phyloP scores from a whole-genome alignment of 2,329 filamentous ascomycete genomes.

The Raffaelea deltoideospora region DNA sequence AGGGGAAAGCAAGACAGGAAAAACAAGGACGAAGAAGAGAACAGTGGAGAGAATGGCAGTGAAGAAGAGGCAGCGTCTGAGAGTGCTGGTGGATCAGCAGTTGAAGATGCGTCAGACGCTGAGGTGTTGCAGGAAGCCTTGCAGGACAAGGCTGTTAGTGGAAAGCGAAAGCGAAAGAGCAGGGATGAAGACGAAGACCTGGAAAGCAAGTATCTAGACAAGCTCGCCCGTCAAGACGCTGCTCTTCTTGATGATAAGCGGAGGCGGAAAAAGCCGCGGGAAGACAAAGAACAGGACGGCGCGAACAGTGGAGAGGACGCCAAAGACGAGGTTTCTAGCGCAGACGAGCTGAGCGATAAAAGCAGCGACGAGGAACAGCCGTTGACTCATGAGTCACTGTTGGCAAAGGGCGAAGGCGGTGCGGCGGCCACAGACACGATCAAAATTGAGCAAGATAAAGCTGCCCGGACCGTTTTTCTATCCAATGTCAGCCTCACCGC shows the following conservation, averaged over 20 bases:
- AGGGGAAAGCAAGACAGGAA: slow-evolving; percentile 1
- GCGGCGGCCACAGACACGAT: slow-evolving; percentile 21
- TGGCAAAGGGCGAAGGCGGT: slow-evolving; percentile 16
- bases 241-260: no score
- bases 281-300: slow-evolving; percentile 15
- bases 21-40: slow-evolving; percentile 11
- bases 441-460: slow-evolving; percentile 35
- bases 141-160: no score
- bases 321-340: slow-evolving; percentile 9
- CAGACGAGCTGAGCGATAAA: no score
- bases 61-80: slow-evolving; percentile 19
- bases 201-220: slow-evolving; percentile 54
- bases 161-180: slow-evolving; percentile 49
- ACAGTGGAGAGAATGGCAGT: slow-evolving; percentile 13
- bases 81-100: no score
- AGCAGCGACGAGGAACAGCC: slow-evolving; percentile 24
- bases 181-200: slow-evolving; percentile 51
- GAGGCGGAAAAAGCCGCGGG: slow-evolving; percentile 35
- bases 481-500: slow-evolving; percentile 77
- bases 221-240: slow-evolving; percentile 37
- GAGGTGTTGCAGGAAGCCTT: slow-evolving; percentile 10
- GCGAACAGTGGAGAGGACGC: slow-evolving; percentile 17
- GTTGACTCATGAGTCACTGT: slow-evolving; percentile 41
- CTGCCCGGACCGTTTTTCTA: slow-evolving; percentile 79
- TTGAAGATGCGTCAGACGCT: slow-evolving; percentile 16